Percentiles rank a stretch among this genome's conserved stretches.
phyloP scores from a whole-genome alignment of 225 moss, liverwort and hornwort species.

The Marchantia paleacea region DNA sequence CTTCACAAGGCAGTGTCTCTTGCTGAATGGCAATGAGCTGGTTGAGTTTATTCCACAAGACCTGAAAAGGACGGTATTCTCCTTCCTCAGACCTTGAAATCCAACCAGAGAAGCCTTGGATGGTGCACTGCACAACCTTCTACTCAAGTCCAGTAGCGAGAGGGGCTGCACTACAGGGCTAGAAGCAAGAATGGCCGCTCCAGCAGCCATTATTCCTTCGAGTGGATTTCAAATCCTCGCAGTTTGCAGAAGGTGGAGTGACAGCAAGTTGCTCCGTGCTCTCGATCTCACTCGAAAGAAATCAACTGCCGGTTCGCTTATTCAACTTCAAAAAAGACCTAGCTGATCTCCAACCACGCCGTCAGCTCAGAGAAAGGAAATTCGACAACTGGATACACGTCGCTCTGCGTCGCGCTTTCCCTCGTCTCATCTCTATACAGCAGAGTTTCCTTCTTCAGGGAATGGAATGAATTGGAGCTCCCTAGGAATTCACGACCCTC shows the following conservation, averaged over 20 bases:
- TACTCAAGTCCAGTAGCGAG: constrained; percentile 14
- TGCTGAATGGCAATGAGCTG: constrained; percentile 17
- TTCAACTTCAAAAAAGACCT: neutral
- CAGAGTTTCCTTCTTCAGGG: neutral
- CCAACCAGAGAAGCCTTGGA: constrained; percentile 19
- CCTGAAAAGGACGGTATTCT: constrained; percentile 11
- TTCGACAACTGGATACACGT: neutral
- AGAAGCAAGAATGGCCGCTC: constrained; percentile 40
- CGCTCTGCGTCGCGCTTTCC: neutral
- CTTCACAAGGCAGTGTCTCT: constrained; percentile 12
- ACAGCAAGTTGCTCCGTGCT: neutral
- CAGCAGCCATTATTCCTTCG: constrained; percentile 26
- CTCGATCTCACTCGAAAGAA: neutral
- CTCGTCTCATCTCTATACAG: too few species aligned
- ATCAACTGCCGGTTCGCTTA: neutral
- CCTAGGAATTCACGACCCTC: neutral
- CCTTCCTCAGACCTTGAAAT: constrained; percentile 35
- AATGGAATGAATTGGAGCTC: neutral
- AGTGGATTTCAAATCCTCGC: neutral
- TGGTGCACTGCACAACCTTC: neutral
- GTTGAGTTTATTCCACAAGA: constrained; percentile 23
- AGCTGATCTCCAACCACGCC: neutral
- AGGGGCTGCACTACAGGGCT: constrained; percentile 16
- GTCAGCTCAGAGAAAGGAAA: neutral
- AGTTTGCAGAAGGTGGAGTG: neutral